Evolutionary conservation across 192 early-diverging fungal species (phyloP).

Genomic region (Coemansia sp.): DNA sequence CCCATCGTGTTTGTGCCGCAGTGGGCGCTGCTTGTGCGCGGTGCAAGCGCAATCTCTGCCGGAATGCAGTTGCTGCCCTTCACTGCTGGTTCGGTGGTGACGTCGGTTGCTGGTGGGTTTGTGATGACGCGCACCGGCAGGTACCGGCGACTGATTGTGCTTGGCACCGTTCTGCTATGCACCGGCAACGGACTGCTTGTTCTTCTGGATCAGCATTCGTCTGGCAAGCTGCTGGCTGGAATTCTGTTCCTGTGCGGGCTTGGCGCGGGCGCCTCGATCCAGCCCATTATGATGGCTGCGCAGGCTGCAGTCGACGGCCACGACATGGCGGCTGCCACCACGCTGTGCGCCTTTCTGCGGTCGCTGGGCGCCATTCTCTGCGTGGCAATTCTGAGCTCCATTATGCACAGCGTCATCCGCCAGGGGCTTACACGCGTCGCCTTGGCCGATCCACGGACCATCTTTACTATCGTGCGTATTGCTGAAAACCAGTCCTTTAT

Average conservation of each 20-base stretch:
- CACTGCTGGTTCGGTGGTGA: conserved; percentile 69
- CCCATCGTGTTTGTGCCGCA: conserved; percentile 76
- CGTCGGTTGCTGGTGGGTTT: conserved; percentile 67
- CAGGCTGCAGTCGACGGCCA: conserved; percentile 66
- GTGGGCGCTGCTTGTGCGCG: conserved; percentile 82
- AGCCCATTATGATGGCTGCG: conserved; percentile 71
- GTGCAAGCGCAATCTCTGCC: conserved; percentile 67
- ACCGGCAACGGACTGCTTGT: conserved; percentile 67
- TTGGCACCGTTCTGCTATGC: conserved; percentile 63
- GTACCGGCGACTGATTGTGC: conserved; percentile 65
- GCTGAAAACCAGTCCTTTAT: conserved; percentile 58
- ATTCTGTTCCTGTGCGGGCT: conserved; percentile 70
- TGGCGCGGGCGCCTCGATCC: conserved; percentile 74
- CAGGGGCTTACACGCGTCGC: conserved; percentile 49
- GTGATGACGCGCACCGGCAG: conserved; percentile 58
- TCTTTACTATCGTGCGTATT: conserved; percentile 39
- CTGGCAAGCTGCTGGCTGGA: conserved; percentile 57
- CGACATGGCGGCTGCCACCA: conserved; percentile 74
- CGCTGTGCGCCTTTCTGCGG: conserved; percentile 64
- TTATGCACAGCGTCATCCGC: conserved; percentile 41
- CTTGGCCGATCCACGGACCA: conserved; percentile 25
- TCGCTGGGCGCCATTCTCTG: conserved; percentile 50
- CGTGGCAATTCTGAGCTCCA: conserved; percentile 47
- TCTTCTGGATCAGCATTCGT: conserved; percentile 57
- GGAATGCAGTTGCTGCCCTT: conserved; percentile 76